phyloP scores from a whole-genome alignment of 1,284 basidiomycete species.

The Apiotrichum mycotoxinovorans region DNA sequence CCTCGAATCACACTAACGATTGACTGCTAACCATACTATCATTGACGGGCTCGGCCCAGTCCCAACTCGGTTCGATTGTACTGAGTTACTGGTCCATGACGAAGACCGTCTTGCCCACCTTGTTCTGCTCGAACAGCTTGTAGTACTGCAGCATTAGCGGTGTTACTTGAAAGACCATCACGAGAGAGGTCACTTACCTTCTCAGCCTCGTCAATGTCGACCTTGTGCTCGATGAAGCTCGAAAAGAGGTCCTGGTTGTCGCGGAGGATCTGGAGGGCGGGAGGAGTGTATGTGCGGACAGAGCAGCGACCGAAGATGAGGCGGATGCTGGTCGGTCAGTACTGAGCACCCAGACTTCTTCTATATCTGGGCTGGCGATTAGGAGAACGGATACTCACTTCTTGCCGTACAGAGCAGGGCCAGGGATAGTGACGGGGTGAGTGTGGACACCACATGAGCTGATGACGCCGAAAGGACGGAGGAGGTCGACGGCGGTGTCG shows the following conservation, averaged over 20 bases:
- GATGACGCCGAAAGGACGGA: constrained; percentile 74
- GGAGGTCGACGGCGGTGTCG: constrained; percentile 67
- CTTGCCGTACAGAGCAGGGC: constrained; percentile 67
- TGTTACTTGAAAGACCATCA: not conserved
- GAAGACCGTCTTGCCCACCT: constrained; percentile 48
- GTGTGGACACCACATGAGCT: constrained; percentile 67
- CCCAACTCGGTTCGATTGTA: no score
- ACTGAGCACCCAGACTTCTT: no score
- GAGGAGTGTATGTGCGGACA: constrained; percentile 70
- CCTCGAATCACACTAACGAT: no score
- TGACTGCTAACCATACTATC: no score
- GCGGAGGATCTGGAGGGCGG: constrained; percentile 64
- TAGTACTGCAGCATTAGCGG: constrained; percentile 31
- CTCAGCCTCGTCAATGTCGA: constrained; percentile 38
- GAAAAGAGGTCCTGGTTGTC: constrained; percentile 41
- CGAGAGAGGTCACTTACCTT: constrained; percentile 28
- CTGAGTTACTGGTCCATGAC: constrained; percentile 12
- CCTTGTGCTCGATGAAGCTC: constrained; percentile 44
- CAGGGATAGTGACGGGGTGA: constrained; percentile 39
- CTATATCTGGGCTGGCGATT: not conserved
- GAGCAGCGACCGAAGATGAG: constrained; percentile 70
- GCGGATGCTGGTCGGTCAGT: constrained; percentile 17
- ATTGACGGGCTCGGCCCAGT: no score
- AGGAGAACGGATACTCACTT: constrained; percentile 49
- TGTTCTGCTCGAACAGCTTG: constrained; percentile 43